phyloP scores from a whole-genome alignment of 495 filamentous ascomycete genomes.

The Daldinia decipiens region DNA sequence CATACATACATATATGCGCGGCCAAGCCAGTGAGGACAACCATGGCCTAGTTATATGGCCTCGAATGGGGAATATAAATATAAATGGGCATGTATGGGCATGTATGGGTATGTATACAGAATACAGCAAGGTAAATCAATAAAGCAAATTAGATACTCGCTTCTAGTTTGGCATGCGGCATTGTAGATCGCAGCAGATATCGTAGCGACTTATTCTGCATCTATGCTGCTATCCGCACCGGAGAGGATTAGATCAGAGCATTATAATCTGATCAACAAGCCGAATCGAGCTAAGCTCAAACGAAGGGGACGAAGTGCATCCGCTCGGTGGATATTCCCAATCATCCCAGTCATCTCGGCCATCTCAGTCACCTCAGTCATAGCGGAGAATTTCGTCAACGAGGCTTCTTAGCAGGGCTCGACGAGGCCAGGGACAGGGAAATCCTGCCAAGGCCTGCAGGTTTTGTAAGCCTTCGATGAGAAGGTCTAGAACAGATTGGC shows the following conservation, averaged over 20 bases:
- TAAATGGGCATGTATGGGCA: not conserved
- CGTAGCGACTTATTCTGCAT: conserved; percentile 8
- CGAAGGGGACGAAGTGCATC: not conserved
- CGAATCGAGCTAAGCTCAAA: conserved; percentile 33
- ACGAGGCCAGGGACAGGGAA: not conserved
- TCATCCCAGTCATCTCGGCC: not conserved
- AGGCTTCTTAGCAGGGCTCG: not conserved
- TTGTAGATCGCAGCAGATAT: conserved; percentile 16
- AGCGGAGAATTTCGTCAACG: conserved; percentile 36
- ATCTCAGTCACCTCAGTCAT: conserved; percentile 14
- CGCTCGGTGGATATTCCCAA: conserved; percentile 12
- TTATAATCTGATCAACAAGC: conserved; percentile 35
- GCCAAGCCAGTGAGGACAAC: conserved; percentile 22
- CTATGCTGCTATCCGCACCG: conserved; percentile 12
- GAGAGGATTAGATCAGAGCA: conserved; percentile 26
- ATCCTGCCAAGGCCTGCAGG: conserved; percentile 9
- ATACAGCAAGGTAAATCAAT: conserved; percentile 6
- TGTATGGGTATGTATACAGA: too few species aligned
- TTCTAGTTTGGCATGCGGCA: conserved; percentile 20
- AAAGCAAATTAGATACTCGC: not conserved
- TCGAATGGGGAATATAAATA: conserved; percentile 2
- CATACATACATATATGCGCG: conserved; percentile 3
- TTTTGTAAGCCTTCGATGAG: conserved; percentile 25
- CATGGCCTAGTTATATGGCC: conserved; percentile 9
- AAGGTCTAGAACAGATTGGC: conserved; percentile 46